Evolutionary conservation across 805 yeast species (phyloP), one percentile per base, ranked within the genome.

Genomic region (Tetrapisispora taiwanensis): DNA sequence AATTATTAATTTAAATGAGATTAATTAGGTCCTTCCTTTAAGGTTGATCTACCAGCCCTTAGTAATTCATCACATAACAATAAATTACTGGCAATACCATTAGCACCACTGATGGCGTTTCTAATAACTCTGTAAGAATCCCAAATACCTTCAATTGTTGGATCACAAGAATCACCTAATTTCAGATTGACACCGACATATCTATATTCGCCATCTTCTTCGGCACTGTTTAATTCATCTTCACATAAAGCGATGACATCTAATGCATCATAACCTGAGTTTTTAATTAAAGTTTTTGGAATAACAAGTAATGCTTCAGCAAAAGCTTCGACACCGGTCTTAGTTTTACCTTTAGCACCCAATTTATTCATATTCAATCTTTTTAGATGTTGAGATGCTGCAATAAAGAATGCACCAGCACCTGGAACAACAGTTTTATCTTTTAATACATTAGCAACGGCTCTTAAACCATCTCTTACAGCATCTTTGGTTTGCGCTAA

Each of bases 121-220:
- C 98, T 79, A 48, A 92, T 70, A 33, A 92, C 98, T 52, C 98
- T 74, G 70, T 77, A 92, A 22, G 95, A 84, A 67, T 92, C 99
- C 95, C 96, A 92, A 46, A 92, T 78, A 48, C 98, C 98, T 60
- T 86, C 95, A 43, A 84, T 75, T 7, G 86, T 75, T 40, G 98
- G 97, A 60, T 90, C 97, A 76, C 90, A 81, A 41, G 97, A 92
- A 61, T 89, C 96, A 33, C 99, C 99, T 10, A 90, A 75, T 48
- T 76, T 78, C 52, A 92, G 74, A 63, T 92, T 95, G 44, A 92
- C 80, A 46, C 98, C 99, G 36, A 89, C 95, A 28, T 78, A 76
- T 56, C 84, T 79, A 42, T 82, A 92, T 38, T 83, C 92, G 36
- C 73, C 76, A 46, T 81, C 74, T 63, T 84, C 95, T 24, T 55